Base-by-base conservation (phyloP, 352 stramenopile genomes). In the Pythium sp. region DNA sequence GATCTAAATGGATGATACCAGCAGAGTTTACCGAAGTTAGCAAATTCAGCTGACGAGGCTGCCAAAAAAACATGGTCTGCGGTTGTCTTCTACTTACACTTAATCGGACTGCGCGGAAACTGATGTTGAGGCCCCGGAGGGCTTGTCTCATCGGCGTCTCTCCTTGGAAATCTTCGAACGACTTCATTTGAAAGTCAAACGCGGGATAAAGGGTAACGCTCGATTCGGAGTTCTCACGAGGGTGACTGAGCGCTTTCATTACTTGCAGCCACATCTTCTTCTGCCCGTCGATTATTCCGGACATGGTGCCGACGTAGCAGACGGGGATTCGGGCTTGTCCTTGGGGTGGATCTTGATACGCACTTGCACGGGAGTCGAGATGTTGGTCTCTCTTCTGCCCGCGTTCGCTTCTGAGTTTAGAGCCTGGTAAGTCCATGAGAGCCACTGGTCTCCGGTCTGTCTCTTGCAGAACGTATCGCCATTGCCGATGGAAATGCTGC, bases 241-340 rank as follows among this genome's bases (percentile, higher is more conserved):
- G 22, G 15, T 12, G 49, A 38, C 34, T 15, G 7, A 83, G 64
- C 2, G 71, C 77, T 15, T 77, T 67, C 28, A 90, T 86, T 26
- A 85, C 60, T 54, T 89, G 82, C 56, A 87, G 28, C 77, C 77
- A 90, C 69, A 90, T 90, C 32, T 80, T 78, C 63, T 76, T 87
- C 61, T 90, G 82, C 2, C 82, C 80, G 47, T 90, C 79, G 65
- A 86, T 85, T 2, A 65, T 28, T 7, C 54, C 64, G 2, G 65
- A 68, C 9, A 72, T 74, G 15, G 67, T 72, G 4, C 65, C 61
- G n/a, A 85, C 57, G 54, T 79, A 84, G 34, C 78, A 90, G 0
- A 90, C 63, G 3, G 72, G 71, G 18, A 77, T 65, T 15, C 14
- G 32, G 32, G 32, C 2, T 41, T 15, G 8, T 36, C 22, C 14